A percentile compares a stretch with the other conserved stretches of the same genome.
Evolutionary conservation across 148 eudicot genomes (phyloP).

Genomic region (Camellia sinensis): DNA sequence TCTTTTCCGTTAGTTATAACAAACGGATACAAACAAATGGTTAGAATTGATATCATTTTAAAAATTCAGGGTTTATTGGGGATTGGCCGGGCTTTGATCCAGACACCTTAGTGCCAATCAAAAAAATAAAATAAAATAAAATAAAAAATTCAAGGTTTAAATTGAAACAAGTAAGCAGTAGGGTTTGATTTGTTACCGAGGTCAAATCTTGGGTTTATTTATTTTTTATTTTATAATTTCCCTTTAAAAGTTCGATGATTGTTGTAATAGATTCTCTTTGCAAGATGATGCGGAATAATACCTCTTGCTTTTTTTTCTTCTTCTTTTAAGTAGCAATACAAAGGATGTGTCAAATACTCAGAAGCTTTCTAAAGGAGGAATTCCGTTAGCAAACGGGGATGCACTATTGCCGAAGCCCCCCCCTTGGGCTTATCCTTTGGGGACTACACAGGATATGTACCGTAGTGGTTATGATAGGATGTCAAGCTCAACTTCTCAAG

Average conservation of each 20-base stretch:
- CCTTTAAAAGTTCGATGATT: neutral
- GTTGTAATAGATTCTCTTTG: neutral
- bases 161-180: too few relatives aligned
- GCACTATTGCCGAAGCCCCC: constrained; percentile 91
- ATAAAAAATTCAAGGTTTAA: too few relatives aligned
- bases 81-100: too few relatives aligned
- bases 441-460: constrained; percentile 63
- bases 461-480: constrained; percentile 74
- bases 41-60: too few relatives aligned
- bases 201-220: too few relatives aligned
- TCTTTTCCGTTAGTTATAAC: too few relatives aligned
- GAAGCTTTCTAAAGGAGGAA: constrained; percentile 86
- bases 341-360: constrained; percentile 66
- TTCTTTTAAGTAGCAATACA: constrained; percentile 38
- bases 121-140: too few relatives aligned
- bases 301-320: neutral
- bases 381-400: constrained; percentile 94
- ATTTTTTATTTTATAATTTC: too few relatives aligned
- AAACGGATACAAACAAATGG: too few relatives aligned
- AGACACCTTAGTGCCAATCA: too few relatives aligned
- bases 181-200: too few relatives aligned
- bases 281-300: neutral
- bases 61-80: too few relatives aligned
- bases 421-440: constrained; percentile 93
- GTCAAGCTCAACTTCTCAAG: constrained; percentile 91